Base-by-base conservation (phyloP, 2,329 filamentous ascomycete species). In the Fusarium ramigenum region DNA sequence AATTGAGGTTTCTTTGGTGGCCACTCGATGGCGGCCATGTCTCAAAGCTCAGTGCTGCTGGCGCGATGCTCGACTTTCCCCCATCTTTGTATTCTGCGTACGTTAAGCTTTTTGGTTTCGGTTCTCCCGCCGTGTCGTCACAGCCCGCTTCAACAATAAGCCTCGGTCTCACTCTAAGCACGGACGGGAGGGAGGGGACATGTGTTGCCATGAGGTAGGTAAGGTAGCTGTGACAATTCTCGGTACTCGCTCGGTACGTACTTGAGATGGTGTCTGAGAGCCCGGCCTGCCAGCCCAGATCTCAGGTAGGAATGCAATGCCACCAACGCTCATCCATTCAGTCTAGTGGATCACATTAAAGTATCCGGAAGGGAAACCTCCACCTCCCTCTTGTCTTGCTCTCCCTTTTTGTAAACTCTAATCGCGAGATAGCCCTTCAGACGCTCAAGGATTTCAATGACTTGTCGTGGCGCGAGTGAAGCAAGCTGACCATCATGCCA, bases 161-260 rank as follows among this genome's bases (percentile, higher is more conserved):
- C 28, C 49, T 34, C 12, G 32, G 60, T 66, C 43, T 66, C 40
- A 54, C 28, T 37, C 25, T 32, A 25, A 34, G 25, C 53, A 60
- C 34, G 8, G 53, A 21, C 28, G 25, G 25, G 25, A 50, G 32
- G 37, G 25, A 50, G 44, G 25, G 42, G 44, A 39, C 50, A 47
- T 49, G 30, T 30, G 36, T 34, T 43, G 54, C 52, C 64, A 50
- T 69, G 21, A 28, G 44, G 28, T 28, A 28, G 32, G 32, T 34
- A 34, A 36, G 34, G 34, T 18, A 42, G 44, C n/a, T n/a, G n/a
- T 16, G 25, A 36, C 30, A 54, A 39, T 68, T 37, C 49, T 69
- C 46, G 50, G 66, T 69, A 59, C 52, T 59, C 52, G 66, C 52
- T 59, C 52, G 66, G 65, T 58, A 59, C 52, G 30, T 67, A 46